Conservation (phyloP, 2,329 filamentous ascomycete species). For the Cytospora schulzeri region DNA sequence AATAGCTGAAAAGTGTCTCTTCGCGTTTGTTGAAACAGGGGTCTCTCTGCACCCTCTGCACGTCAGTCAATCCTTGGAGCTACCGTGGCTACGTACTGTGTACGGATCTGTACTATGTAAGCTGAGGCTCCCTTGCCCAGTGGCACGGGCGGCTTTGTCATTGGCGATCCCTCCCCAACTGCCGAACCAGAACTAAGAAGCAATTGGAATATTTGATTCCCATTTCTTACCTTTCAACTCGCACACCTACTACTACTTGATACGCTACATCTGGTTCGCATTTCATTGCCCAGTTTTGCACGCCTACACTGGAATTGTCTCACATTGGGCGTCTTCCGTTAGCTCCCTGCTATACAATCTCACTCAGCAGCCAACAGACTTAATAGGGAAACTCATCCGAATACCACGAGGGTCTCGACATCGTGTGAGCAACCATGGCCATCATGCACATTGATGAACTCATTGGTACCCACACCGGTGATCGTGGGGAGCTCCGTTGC, state of each 20-base stretch:
- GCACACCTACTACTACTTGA: not conserved
- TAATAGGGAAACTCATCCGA: no score
- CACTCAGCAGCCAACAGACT: not conserved
- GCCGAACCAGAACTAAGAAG: not conserved
- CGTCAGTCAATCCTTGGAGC: slow-evolving; percentile 14
- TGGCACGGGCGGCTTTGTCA: not conserved
- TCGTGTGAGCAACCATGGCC: no score
- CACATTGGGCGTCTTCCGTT: not conserved
- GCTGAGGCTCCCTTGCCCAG: not conserved
- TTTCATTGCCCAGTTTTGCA: not conserved
- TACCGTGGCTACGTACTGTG: slow-evolving; percentile 1
- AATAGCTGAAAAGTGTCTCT: slow-evolving; percentile 25
- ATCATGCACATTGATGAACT: no score
- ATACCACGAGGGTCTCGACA: no score
- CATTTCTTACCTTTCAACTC: not conserved
- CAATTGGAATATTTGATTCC: not conserved
- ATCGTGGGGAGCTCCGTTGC: no score
- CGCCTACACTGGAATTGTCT: no score
- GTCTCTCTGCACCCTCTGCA: slow-evolving; percentile 6
- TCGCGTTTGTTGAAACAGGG: slow-evolving; percentile 25
- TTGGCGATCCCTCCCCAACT: not conserved
- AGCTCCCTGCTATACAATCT: not conserved
- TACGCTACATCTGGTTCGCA: not conserved
- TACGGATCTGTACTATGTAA: not conserved
- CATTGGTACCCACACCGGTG: no score